phyloP scores from a whole-genome alignment of 73 alveolate genomes.

The Paramecium sexaurelia region DNA sequence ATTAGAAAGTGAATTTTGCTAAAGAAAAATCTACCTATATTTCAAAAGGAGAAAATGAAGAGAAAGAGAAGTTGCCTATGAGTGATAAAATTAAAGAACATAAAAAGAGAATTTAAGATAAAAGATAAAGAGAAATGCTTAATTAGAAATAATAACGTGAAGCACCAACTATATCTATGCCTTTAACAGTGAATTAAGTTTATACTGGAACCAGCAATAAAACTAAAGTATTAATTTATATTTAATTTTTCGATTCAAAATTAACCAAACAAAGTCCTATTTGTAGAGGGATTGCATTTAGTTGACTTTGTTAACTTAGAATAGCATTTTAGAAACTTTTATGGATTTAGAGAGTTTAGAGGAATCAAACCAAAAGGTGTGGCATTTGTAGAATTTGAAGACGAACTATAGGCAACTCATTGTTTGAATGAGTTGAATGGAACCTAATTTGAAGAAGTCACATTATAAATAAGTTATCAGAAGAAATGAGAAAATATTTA shows the following conservation, averaged over 20 bases:
- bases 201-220: neutral
- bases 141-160: slow-evolving; percentile 18
- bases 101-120: slow-evolving; percentile 41
- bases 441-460: slow-evolving; percentile 39
- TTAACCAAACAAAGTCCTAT: slow-evolving; percentile 39
- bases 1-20: slow-evolving; percentile 46
- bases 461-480: slow-evolving; percentile 19
- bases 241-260: neutral
- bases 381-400: slow-evolving; percentile 71
- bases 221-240: neutral
- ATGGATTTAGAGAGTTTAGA: slow-evolving; percentile 55
- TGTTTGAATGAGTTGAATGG: slow-evolving; percentile 56
- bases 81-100: slow-evolving; percentile 51
- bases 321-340: slow-evolving; percentile 41
- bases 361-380: slow-evolving; percentile 62
- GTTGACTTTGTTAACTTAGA: slow-evolving; percentile 42
- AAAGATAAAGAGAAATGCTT: neutral
- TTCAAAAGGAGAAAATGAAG: neutral
- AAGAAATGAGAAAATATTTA: slow-evolving; percentile 41
- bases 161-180: slow-evolving; percentile 58
- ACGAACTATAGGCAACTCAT: slow-evolving; percentile 60
- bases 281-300: slow-evolving; percentile 47
- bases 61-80: slow-evolving; percentile 50
- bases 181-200: neutral
- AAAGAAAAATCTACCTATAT: slow-evolving; percentile 40